Evolutionary conservation across 1,284 basidiomycete species (phyloP).

Genomic region (Xanthoconium separans): DNA sequence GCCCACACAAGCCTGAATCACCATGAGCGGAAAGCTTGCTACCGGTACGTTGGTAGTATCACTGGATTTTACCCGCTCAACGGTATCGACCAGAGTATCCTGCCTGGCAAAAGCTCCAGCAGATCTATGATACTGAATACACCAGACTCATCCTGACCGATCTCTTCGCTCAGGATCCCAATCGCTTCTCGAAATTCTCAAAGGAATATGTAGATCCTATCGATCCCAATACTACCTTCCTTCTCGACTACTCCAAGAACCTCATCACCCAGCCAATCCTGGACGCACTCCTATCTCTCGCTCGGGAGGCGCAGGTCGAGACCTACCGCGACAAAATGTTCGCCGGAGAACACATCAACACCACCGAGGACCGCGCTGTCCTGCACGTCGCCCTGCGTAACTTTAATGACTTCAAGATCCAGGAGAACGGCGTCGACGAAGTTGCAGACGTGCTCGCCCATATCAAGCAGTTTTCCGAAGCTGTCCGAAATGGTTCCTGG

Average conservation of each 20-base stretch:
- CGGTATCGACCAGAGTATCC: slow-evolving; percentile 62
- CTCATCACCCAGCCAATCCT: slow-evolving; percentile 88
- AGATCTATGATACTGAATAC: slow-evolving; percentile 77
- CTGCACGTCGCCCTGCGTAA: slow-evolving; percentile 94
- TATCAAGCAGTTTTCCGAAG: slow-evolving; percentile 88
- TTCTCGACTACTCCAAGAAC: slow-evolving; percentile 98
- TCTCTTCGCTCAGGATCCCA: slow-evolving; percentile 86
- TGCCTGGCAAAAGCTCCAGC: slow-evolving; percentile 90
- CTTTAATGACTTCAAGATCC: slow-evolving; percentile 73
- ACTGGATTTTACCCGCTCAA: neutral
- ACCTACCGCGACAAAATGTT: slow-evolving; percentile 91
- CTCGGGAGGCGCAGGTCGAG: slow-evolving; percentile 86
- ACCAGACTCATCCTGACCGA: slow-evolving; percentile 83
- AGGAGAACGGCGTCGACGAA: slow-evolving; percentile 81
- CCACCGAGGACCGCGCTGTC: slow-evolving; percentile 95
- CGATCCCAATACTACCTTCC: slow-evolving; percentile 73
- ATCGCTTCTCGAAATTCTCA: slow-evolving; percentile 86
- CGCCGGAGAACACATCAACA: slow-evolving; percentile 95
- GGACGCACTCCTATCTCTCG: slow-evolving; percentile 74
- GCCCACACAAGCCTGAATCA: slow-evolving; percentile 1
- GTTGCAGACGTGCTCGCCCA: slow-evolving; percentile 85
- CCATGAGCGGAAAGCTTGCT: slow-evolving; percentile 55
- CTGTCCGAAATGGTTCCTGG: slow-evolving; percentile 85
- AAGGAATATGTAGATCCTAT: slow-evolving; percentile 70
- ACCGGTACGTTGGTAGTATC: slow-evolving; percentile 38